Evolutionary conservation across 2,329 filamentous ascomycete species (phyloP), one percentile per base, ranked within the genome.

Genomic region (Verticillium nonalfalfae): DNA sequence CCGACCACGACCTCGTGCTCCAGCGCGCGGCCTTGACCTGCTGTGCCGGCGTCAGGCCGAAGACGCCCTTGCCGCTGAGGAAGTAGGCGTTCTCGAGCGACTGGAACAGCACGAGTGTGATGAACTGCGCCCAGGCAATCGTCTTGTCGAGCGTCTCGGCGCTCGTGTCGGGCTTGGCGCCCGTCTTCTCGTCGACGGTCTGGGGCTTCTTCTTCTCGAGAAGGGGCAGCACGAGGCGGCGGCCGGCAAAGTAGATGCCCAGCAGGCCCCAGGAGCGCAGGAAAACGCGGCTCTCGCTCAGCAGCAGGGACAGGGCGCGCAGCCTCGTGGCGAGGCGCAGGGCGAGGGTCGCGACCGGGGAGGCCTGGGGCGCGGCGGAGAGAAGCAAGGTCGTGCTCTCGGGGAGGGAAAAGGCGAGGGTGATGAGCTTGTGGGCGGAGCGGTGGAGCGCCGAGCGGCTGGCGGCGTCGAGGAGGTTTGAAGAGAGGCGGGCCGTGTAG

Each of bases 81-180:
- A 90, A 96, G 15, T 90, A 90, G 45, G 84, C 82, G 76, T 97
- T 97, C 79, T 99, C 95, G 50, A 94, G 81, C 1, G 85, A 76
- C 75, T 97, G 93, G 78, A 90, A 96, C 10, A 78, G 72, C 10
- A 89, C 75, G 73, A 90, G 90, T 11, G 85, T 81, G 11, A 81
- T 65, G 21, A 97, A 84, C 73, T 95, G 90, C 7, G 83, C 77
- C 74, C 86, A 88, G 26, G 85, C 84, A 56, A 97, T 76, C 38
- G 73, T 66, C 9, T 71, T 71, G 64, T 79, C 80, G 62, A 80
- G 70, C 2, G 68, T 64, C 76, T 80, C 65, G 38, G 65, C 67
- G 11, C 67, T 64, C 40, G 69, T 66, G 13, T 38, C n/a, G 75
- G 79, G 65, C 80, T 75, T 56, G 77, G 64, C 64, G 58, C 68